Evolutionary conservation across 805 yeast species (phyloP), one percentile per base, ranked within the genome.

Genomic region (Saturnispora dispora): DNA sequence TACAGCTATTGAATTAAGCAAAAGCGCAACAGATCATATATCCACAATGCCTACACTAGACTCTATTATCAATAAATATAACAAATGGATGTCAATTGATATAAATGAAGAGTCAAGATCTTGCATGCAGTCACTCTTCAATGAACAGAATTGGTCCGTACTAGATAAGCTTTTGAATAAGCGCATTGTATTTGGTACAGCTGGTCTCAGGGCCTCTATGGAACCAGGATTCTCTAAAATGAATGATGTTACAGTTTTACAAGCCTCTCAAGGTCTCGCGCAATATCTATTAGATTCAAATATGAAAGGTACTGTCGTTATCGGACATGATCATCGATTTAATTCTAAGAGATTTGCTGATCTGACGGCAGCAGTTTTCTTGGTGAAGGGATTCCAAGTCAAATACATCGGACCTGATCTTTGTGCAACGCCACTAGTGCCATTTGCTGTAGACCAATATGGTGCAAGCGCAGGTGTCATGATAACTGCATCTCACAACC

Each of bases 301-400:
- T 60, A 62, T 64, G 70, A 23, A 63, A 3, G 47, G 45, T 11
- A 68, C 76, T 1, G 73, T 87, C 17, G 96, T 89, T 0, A 70
- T 91, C 40, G 98, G 98, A 1, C 89, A 89, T 68, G 99, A 91
- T 63, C 98, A 93, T 65, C 73, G 99, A 36, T 82, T 77, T 67
- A 77, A 88, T 60, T 91, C 98, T 0, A 72, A 71, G 53, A 70
- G 82, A 52, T 91, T 85, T 71, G 97, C 97, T 2, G 77, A 79
- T 50, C 73, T 89, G 17, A 77, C 96, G 0, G 89, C 89, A 0
- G 74, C 83, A 45, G 88, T 82, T 2, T 93, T 95, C 50, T 60
- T 87, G 9, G 57, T 72, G 15, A 69, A 73, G 15, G 95, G 96
- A 0, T 80, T 86, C 58, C 76, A 71, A 47, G 96, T 91, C 1